These are phyloP conservation scores for Asterophora lycoperdoides DNA, from an alignment of 768 basidiomycete genomes.

Conservation along the genomic window DNA sequence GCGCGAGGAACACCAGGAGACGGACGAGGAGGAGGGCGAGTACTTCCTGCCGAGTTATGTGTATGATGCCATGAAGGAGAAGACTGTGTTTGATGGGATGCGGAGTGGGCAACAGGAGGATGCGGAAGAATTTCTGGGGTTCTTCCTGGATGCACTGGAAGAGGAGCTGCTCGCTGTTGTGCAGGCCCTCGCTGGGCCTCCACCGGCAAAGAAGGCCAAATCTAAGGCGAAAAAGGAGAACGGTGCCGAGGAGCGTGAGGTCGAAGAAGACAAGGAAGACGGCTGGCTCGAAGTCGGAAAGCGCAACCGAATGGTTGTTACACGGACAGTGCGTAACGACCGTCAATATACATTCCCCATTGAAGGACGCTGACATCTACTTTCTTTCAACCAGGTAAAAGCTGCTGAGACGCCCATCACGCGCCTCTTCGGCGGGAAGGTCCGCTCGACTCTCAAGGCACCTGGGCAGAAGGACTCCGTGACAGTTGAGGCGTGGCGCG, in stretches of 20 bases:
- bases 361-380: neutral
- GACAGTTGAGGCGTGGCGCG: constrained; percentile 88
- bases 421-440: constrained; percentile 89
- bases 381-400: constrained; percentile 51
- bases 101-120: constrained; percentile 95
- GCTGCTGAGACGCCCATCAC: constrained; percentile 84
- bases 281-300: constrained; percentile 95
- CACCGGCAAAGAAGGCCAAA: constrained; percentile 30
- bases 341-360: neutral
- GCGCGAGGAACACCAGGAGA: constrained; percentile 31
- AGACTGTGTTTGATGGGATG: constrained; percentile 93
- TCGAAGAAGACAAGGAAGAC: constrained; percentile 39
- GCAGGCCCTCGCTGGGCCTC: constrained; percentile 38
- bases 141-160: constrained; percentile 90
- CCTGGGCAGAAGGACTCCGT: constrained; percentile 84
- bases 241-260: constrained; percentile 38
- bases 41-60: constrained; percentile 83
- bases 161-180: constrained; percentile 81
- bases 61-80: constrained; percentile 91
- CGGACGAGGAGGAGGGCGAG: constrained; percentile 50
- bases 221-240: constrained; percentile 24
- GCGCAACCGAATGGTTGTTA: constrained; percentile 75
- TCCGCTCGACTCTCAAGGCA: constrained; percentile 76
- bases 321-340: constrained; percentile 60
- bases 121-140: constrained; percentile 97